phyloP scores from a whole-genome alignment of 2,329 filamentous ascomycete species.

The Neonectria faginata region DNA sequence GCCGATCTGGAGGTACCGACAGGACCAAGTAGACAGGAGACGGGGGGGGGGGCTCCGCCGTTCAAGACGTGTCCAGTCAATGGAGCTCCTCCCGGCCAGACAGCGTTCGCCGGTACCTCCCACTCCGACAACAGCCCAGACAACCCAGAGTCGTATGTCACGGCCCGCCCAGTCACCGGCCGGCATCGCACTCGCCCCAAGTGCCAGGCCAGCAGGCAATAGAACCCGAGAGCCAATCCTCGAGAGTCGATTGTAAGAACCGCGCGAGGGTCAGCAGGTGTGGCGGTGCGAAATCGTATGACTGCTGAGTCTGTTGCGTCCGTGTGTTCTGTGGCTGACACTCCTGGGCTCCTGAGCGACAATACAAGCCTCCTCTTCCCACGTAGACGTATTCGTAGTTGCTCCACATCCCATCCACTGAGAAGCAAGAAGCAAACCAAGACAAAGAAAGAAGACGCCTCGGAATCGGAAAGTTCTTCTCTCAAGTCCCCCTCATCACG shows the following conservation, averaged over 20 bases:
- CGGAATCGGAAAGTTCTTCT: not conserved
- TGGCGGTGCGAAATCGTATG: slow-evolving; percentile 48
- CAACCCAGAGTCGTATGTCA: slow-evolving; percentile 37
- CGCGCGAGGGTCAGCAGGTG: slow-evolving; percentile 44
- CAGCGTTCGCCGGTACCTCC: slow-evolving; percentile 21
- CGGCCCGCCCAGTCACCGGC: slow-evolving; percentile 29
- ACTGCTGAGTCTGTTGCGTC: slow-evolving; percentile 14
- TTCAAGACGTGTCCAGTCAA: slow-evolving; percentile 14
- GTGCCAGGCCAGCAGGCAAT: slow-evolving; percentile 15
- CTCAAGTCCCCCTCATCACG: not conserved
- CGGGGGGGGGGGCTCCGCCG: slow-evolving; percentile 21
- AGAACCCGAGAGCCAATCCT: slow-evolving; percentile 41
- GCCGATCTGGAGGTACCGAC: not conserved
- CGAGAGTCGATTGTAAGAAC: slow-evolving; percentile 40
- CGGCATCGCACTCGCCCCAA: slow-evolving; percentile 21
- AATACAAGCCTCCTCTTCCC: not conserved
- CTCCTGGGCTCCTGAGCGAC: not conserved
- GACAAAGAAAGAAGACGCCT: no score
- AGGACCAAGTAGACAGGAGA: not conserved
- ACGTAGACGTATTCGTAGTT: not conserved
- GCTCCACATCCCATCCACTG: not conserved
- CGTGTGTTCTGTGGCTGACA: slow-evolving; percentile 20
- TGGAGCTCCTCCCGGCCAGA: slow-evolving; percentile 27
- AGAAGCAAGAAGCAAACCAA: not conserved
- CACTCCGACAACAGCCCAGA: slow-evolving; percentile 28